Evolutionary conservation across 2,329 filamentous ascomycete genomes (phyloP), one percentile per base, ranked within the genome.

Genomic region (Cytospora piceae): DNA sequence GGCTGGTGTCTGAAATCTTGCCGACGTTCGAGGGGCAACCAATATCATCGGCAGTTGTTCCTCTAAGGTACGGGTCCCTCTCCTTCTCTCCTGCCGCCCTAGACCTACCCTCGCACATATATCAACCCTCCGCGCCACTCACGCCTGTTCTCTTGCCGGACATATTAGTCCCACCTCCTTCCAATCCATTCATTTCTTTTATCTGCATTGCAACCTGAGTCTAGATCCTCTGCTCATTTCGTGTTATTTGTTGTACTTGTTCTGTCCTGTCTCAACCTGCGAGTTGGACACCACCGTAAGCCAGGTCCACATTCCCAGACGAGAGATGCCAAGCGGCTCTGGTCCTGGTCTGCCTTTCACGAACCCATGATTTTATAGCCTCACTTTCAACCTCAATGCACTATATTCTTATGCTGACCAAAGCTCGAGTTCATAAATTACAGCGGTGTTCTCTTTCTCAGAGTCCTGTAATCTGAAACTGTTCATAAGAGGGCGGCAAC

Each of bases 41-140:
- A 65, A 53, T 17, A 34, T 39, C 55, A 46, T 56, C 66, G 66
- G 63, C 66, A 65, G 63, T 67, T 65, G 57, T 59, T 62, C 24
- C 63, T n/a, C 58, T 39, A 49, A 63, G 66, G 66, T 67, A 64
- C 39, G 58, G 55, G 42, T 58, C 31, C 29, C 42, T 58, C 29
- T 65, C 32, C 49, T 53, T 65, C 31, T 56, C 39, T 31, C 63
- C 11, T 27, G 22, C 39, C 53, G 52, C 61, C 69, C 65, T 73
- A 73, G 57, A 64, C 56, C 54, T 67, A 73, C 72, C 71, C 69
- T 72, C 66, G 66, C 70, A 73, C 73, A 74, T 73, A 73, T 73
- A 73, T 71, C 67, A 64, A 63, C 66, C 66, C 64, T 68, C 65
- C 67, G 69, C 53, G 53, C 66, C 66, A 64, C 66, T 51, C 57